A percentile compares a stretch with the other conserved stretches of the same genome.
phyloP scores from a whole-genome alignment of 495 filamentous ascomycete genomes.

The Emericellopsis terricola region DNA sequence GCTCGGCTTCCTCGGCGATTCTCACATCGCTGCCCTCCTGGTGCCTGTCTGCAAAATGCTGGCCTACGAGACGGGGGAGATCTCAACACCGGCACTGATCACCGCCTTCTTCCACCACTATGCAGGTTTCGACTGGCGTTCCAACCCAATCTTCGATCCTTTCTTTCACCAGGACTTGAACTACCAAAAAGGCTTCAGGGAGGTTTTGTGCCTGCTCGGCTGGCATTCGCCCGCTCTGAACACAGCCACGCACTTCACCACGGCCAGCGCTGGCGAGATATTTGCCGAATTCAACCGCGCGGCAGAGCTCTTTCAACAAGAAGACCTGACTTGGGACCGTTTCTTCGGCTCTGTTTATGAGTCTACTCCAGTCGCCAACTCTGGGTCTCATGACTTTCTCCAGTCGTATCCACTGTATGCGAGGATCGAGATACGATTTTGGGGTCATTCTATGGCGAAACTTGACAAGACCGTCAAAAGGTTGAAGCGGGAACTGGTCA shows the following conservation, averaged over 20 bases:
- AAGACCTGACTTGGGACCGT: slow-evolving; percentile 18
- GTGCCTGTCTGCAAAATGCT: slow-evolving; percentile 32
- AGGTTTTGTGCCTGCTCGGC: slow-evolving; percentile 37
- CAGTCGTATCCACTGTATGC: no score
- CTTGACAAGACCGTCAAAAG: no score
- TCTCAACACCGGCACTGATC: slow-evolving; percentile 23
- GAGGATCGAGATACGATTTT: no score
- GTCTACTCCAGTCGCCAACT: no score
- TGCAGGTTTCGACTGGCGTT: slow-evolving; percentile 31
- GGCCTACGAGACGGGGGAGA: slow-evolving; percentile 4
- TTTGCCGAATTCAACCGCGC: slow-evolving; percentile 29
- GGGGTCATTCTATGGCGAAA: no score
- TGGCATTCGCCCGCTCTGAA: slow-evolving; percentile 35
- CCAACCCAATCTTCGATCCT: slow-evolving; percentile 30
- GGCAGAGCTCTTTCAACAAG: slow-evolving; percentile 11
- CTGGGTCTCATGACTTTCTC: no score
- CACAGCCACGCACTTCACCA: slow-evolving; percentile 28
- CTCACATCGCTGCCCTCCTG: slow-evolving; percentile 39
- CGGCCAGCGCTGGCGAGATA: slow-evolving; percentile 25
- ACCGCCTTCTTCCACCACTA: slow-evolving; percentile 40
- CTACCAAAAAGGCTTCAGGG: slow-evolving; percentile 29
- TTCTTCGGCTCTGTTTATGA: slow-evolving; percentile 20
- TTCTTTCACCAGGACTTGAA: slow-evolving; percentile 22
- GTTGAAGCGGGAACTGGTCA: no score
- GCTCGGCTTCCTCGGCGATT: slow-evolving; percentile 38